Conservation (phyloP, 2,329 filamentous ascomycete genomes). For the Myriosclerotinia scirpicola region DNA sequence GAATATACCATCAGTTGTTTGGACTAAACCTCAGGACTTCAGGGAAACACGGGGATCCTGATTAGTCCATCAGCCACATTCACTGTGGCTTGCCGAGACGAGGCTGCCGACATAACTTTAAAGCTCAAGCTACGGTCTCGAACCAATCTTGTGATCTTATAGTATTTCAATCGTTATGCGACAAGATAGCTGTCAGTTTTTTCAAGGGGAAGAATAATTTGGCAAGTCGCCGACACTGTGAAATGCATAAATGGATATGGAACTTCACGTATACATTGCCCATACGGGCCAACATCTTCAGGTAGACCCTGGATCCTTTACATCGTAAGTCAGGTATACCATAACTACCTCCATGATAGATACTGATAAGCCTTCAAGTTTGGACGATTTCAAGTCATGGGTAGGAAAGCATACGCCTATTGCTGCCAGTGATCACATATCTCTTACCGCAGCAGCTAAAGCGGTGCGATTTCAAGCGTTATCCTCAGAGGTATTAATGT, state of each 20-base stretch:
- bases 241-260: conserved; percentile 59
- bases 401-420: conserved; percentile 74
- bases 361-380: conserved; percentile 47
- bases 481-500: conserved; percentile 66
- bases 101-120: conserved; percentile 7
- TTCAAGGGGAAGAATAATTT: conserved; percentile 26
- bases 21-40: neutral
- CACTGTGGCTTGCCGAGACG: conserved; percentile 21
- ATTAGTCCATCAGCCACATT: conserved; percentile 20
- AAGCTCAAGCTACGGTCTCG: neutral
- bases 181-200: conserved; percentile 25
- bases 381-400: conserved; percentile 84
- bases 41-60: neutral
- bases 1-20: conserved; percentile 4
- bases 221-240: conserved; percentile 36
- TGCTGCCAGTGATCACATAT: conserved; percentile 74
- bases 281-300: conserved; percentile 86
- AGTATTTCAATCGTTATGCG: conserved; percentile 28
- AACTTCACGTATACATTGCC: conserved; percentile 86
- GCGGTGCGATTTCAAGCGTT: conserved; percentile 60
- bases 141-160: conserved; percentile 30
- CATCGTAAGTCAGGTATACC: conserved; percentile 58
- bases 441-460: conserved; percentile 75
- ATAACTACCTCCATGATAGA: neutral
- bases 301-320: conserved; percentile 73